Conservation (phyloP, 352 stramenopile species). For the Phytophthora constricta region DNA sequence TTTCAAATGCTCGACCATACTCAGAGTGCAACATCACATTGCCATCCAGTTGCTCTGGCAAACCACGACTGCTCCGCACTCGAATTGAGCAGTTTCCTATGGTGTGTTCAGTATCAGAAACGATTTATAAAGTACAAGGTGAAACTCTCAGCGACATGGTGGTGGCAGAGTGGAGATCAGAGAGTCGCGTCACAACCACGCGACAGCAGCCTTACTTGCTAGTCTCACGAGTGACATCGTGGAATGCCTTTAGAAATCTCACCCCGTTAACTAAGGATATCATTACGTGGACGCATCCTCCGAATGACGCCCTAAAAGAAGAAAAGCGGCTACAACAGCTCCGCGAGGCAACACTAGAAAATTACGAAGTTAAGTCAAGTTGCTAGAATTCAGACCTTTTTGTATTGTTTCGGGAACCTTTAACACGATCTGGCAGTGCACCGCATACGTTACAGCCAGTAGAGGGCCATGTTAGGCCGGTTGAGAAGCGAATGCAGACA, state of each 20-base stretch:
- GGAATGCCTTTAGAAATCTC: neutral
- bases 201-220: neutral
- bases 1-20: neutral
- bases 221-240: neutral
- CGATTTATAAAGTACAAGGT: neutral
- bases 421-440: too few species aligned
- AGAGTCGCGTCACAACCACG: neutral
- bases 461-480: too few species aligned
- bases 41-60: neutral
- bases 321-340: neutral
- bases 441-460: too few species aligned
- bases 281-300: neutral
- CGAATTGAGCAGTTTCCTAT: slow-evolving; percentile 1
- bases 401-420: too few species aligned
- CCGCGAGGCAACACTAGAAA: neutral
- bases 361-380: too few species aligned
- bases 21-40: neutral
- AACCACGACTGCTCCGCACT: neutral
- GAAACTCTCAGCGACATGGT: neutral
- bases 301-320: neutral
- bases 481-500: too few species aligned
- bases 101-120: neutral
- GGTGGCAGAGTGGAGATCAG: neutral
- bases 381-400: too few species aligned
- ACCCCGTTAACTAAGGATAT: neutral